Evolutionary conservation across 2,329 filamentous ascomycete genomes (phyloP).

Genomic region (Neonectria hederae): DNA sequence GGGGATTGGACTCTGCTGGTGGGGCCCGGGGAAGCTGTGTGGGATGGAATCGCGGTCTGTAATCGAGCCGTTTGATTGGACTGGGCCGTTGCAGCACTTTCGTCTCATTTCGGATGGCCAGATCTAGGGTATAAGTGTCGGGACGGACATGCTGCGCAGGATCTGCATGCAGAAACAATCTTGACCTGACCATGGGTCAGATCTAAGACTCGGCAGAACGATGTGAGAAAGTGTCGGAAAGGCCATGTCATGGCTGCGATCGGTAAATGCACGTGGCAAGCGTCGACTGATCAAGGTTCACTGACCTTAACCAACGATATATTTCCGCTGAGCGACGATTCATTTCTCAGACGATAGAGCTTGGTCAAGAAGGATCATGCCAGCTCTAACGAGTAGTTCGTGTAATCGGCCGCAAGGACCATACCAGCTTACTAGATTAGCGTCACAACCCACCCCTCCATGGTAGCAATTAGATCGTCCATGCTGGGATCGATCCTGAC

Average conservation of each 20-base stretch:
- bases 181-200: neutral
- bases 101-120: constrained; percentile 13
- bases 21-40: constrained; percentile 15
- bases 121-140: constrained; percentile 12
- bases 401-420: constrained; percentile 20
- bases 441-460: neutral
- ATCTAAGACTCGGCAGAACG: neutral
- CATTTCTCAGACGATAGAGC: neutral
- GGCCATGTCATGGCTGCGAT: neutral
- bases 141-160: constrained; percentile 10
- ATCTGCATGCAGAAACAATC: constrained; percentile 7
- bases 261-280: neutral
- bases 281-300: neutral
- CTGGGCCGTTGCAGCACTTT: constrained; percentile 14
- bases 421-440: constrained; percentile 14
- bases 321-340: neutral
- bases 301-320: neutral
- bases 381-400: neutral
- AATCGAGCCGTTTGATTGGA: constrained; percentile 17
- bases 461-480: neutral
- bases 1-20: constrained; percentile 19
- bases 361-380: constrained; percentile 13
- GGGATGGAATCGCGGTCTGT: neutral
- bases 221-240: neutral
- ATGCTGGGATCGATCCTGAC: neutral